Base-by-base conservation (phyloP, 140 eudicot genomes). In the Flaveria floridana region DNA sequence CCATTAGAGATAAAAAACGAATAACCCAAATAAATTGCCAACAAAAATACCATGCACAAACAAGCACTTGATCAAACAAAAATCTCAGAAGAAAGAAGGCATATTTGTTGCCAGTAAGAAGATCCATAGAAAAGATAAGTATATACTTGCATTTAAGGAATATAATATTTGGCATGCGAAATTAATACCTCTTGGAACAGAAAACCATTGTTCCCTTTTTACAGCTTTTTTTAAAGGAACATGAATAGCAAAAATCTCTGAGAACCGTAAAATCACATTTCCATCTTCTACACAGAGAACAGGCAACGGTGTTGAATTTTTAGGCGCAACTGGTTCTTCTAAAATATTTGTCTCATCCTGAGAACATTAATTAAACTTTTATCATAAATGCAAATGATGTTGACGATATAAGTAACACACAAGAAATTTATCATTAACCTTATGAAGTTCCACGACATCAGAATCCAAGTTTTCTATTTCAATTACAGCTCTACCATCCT, bases 181-280 rank as follows among this genome's bases (percentile, higher is more conserved):
- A 34, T 51, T 56, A 28, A 76, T 73, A 93, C 99, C 99, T 94
- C 79, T 90, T 75, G 89, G 82, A 70, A 88, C 81, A 74, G 86
- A 73, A 70, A 85, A 88, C 83, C 82, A 72, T 44, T 65, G 88
- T n/a, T 86, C 97, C 79, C 88, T 86, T 78, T 89, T 90, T 66
- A 78, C 83, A 11, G 86, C 86, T 79, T 85, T 89, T 82, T 84
- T 90, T 57, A 84, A 47, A 64, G 99, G 89, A 81, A 86, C 85
- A 20, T 88, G 86, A 72, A 90, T 84, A 39, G 95, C 99, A 70
- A 94, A 94, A 58, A 94, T 94, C 85, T 94, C 99, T 65, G 99
- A 94, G 76, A 94, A 90, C 3, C 89, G 84, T 63, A 94, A 76
- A 34, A 94, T 88, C 47, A 83, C 91, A 68, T 69, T 67, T 73